phyloP scores from a whole-genome alignment of 202 grass and related monocot genomes.

The Hordeum pubiflorum region DNA sequence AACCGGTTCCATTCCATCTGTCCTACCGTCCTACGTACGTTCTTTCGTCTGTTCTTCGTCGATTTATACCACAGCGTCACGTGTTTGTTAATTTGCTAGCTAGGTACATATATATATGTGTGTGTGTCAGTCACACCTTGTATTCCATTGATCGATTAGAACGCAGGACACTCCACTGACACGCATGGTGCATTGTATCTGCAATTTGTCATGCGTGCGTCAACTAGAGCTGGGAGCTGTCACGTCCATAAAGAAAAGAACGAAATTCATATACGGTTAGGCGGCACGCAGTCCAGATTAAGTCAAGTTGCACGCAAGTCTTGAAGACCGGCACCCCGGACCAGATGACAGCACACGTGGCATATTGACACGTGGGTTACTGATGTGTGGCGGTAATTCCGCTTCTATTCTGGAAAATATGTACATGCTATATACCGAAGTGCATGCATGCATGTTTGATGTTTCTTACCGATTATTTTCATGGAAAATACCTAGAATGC shows the following conservation, averaged over 20 bases:
- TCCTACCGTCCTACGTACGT: not conserved
- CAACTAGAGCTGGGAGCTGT: not conserved
- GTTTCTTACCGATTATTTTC: too few relatives aligned
- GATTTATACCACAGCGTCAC: not conserved
- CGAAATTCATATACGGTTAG: not conserved
- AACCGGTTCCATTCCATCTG: not conserved
- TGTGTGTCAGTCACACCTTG: not conserved
- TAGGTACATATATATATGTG: too few relatives aligned
- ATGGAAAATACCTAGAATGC: too few relatives aligned
- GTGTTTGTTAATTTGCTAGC: not conserved
- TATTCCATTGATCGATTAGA: not conserved
- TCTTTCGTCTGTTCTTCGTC: not conserved
- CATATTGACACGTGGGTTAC: not conserved
- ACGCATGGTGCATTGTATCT: not conserved
- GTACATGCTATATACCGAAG: too few relatives aligned
- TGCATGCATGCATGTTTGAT: too few relatives aligned
- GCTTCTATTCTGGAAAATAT: too few relatives aligned
- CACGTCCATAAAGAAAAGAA: not conserved
- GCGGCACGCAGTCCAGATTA: not conserved
- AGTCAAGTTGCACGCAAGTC: not conserved
- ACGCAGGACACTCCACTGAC: not conserved
- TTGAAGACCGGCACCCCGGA: not conserved
- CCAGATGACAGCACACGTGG: not conserved
- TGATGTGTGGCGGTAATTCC: too few relatives aligned
- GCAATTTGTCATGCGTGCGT: not conserved